Conservation (phyloP, 768 basidiomycete genomes). For the Russula earlei region DNA sequence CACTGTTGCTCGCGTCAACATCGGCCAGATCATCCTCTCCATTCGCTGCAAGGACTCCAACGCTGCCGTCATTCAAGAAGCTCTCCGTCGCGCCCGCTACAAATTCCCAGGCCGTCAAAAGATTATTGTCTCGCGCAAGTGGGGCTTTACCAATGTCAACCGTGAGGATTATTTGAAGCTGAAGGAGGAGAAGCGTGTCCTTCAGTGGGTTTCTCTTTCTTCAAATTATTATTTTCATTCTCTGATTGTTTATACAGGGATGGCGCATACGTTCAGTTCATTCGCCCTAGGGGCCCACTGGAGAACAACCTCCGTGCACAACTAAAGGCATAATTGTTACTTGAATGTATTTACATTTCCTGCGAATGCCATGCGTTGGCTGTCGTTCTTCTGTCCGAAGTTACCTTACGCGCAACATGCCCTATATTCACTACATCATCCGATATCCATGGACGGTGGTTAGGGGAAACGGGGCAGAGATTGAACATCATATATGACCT, state of each 20-base stretch:
- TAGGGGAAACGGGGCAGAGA: conserved; percentile 84
- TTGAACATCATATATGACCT: conserved; percentile 26
- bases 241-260: conserved; percentile 44
- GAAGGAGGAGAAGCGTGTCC: conserved; percentile 83
- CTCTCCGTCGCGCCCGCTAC: conserved; percentile 94
- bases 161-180: conserved; percentile 82
- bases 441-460: conserved; percentile 44
- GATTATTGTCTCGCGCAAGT: conserved; percentile 95
- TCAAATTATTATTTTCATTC: not conserved
- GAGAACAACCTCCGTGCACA: conserved; percentile 80
- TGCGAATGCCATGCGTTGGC: conserved; percentile 17
- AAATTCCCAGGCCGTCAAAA: conserved; percentile 99
- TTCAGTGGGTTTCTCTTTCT: conserved; percentile 51
- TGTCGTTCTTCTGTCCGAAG: not conserved
- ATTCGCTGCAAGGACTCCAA: conserved; percentile 89
- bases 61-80: conserved; percentile 86
- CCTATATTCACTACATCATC: conserved; percentile 71
- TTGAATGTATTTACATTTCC: conserved; percentile 24
- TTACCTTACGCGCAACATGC: conserved; percentile 23
- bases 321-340: conserved; percentile 50
- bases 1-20: conserved; percentile 91
- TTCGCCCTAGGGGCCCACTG: conserved; percentile 78
- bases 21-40: conserved; percentile 88
- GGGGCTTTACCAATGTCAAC: conserved; percentile 96
- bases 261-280: conserved; percentile 92